phyloP scores from a whole-genome alignment of 176 grass and related monocot species.

The Calamus simplicifolius region DNA sequence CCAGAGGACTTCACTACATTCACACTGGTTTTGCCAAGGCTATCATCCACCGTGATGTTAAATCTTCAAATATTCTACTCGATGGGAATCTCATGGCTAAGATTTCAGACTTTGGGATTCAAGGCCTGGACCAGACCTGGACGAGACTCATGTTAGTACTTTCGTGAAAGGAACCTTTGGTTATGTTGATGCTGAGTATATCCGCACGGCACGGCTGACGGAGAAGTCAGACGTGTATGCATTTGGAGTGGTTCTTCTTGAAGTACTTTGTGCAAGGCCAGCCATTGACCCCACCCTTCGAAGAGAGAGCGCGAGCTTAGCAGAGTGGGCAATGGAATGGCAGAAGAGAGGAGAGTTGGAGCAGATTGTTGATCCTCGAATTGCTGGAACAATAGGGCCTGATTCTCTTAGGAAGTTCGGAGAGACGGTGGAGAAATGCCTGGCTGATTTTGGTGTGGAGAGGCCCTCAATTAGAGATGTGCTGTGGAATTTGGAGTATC shows the following conservation, averaged over 20 bases:
- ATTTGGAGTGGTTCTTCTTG: constrained; percentile 87
- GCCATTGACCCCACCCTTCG: constrained; percentile 85
- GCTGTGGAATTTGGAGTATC: too few species aligned
- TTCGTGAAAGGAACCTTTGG: constrained; percentile 96
- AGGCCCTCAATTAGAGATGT: too few species aligned
- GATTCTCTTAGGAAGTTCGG: too few species aligned
- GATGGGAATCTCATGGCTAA: constrained; percentile 91
- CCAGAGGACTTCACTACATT: constrained; percentile 84
- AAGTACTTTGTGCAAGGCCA: constrained; percentile 77
- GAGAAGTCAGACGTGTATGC: constrained; percentile 97
- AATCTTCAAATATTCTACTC: constrained; percentile 92
- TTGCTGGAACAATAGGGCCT: too few species aligned
- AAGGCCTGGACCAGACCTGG: constrained; percentile 78
- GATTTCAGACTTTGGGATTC: constrained; percentile 86
- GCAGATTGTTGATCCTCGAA: too few species aligned
- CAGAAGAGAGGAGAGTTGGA: too few species aligned
- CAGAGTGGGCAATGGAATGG: constrained; percentile 93
- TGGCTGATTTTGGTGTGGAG: too few species aligned
- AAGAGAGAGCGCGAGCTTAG: constrained; percentile 76
- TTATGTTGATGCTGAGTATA: constrained; percentile 96
- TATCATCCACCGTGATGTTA: constrained; percentile 95
- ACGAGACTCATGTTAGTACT: constrained; percentile 95
- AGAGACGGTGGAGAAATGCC: too few species aligned
- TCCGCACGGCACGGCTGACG: constrained; percentile 68
- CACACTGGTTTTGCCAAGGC: constrained; percentile 83